Base-by-base conservation (phyloP, 1,139 yeast species). In the Candida sp. region DNA sequence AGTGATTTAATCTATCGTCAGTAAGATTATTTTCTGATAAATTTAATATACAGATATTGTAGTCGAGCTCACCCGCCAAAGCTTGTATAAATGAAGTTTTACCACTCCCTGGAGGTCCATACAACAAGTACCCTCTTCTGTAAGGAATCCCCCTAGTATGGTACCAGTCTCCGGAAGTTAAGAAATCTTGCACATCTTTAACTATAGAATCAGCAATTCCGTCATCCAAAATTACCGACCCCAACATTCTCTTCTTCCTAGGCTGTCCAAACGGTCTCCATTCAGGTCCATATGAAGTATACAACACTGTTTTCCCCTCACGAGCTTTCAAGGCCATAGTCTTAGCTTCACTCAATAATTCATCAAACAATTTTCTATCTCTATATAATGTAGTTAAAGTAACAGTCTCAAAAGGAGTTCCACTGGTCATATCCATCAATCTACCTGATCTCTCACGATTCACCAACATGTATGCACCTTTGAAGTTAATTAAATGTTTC, bases 211-310 rank as follows among this genome's bases (percentile, higher is more conserved):
- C 87, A 50, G 83, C 81, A 39, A 93, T 70, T 1, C 89, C 93
- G 33, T 76, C 63, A 58, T 90, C 98, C 45, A 93, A 70, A 34
- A 93, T 83, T 12, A 93, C 99, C 11, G 96, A 87, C 5, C 87
- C 93, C 33, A 91, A 66, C 40, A 84, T 70, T 55, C 99, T 76
- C 64, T 93, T 91, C 53, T 84, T 84, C 51, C 97, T 76, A 1
- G 99, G 98, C 59, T 87, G 95, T 2, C 99, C 99, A 69, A 93
- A 93, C 3, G 97, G 96, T 54, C 99, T 75, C 99, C 99, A 93
- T 59, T 93, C 99, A 11, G 97, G 97, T 1, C 98, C 99, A 87
- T 95, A 91, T 2, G 97, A 87, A 2, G 97, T 89, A 64, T 80
- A 93, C 5, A 93, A 71, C 7, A 93, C 99, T 0, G 99, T 93